Base-by-base conservation (phyloP, 805 yeast species). In the Candida ipomoeae region DNA sequence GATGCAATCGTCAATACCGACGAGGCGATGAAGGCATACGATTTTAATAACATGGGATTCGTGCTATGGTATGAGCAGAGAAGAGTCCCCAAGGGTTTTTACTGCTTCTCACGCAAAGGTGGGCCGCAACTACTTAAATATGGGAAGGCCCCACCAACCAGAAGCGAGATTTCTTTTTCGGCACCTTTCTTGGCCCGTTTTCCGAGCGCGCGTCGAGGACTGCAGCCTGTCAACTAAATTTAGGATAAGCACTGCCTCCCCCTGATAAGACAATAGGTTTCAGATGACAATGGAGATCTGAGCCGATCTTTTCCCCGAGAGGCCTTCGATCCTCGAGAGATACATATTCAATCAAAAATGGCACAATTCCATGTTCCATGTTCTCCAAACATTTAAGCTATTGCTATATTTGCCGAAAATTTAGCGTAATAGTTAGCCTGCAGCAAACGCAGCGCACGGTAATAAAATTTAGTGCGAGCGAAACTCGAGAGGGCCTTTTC, bases 1-100 rank as follows among this genome's bases (percentile, higher is more conserved):
- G 55, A 43, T 8, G 49, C 46, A 11, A 48, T 38, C 18, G 51
- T 23, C 18, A 44, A 48, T 21, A 45, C 33, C 34, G 50, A 29
- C 15, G 49, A 46, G 14, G 44, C 46, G 29, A 38, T 10, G 11
- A 37, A 8, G 8, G 43, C 21, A n/a, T 36, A 37, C 20, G 31
- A 37, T 31, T 37, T 45, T 11, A 37, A 32, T 15, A 45, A 44
- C 46, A 44, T 44, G 34, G 20, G 14, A 13, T n/a, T 33, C 6
- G 20, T 20, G 26, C 3, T n/a, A 33, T 14, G 2, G 37, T 32
- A 6, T n/a, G 20, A n/a, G 31, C 32, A 32, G 31, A 11, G 11
- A 33, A 42, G 6, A 42, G 11, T 13, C 6, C 13, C 45, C 21
- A 11, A 10, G 18, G 26, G 21, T 14, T 8, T 5, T 23, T 39